phyloP scores from a whole-genome alignment of 2,329 filamentous ascomycete genomes.

The Ceratocystis papillata region DNA sequence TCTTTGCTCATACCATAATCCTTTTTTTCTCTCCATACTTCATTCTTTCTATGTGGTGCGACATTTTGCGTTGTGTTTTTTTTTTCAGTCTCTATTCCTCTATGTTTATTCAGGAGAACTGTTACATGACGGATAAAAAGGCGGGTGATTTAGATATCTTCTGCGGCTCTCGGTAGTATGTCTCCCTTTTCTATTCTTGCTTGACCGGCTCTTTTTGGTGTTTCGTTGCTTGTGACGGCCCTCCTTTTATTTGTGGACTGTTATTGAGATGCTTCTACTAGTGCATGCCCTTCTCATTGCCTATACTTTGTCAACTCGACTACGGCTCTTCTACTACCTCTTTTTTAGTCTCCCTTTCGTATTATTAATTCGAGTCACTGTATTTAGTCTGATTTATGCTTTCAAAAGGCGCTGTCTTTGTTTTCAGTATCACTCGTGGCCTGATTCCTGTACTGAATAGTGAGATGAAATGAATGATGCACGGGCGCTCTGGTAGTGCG shows the following conservation, averaged over 20 bases:
- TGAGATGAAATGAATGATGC: too few species aligned
- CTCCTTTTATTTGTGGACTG: not conserved
- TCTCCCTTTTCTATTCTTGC: not conserved
- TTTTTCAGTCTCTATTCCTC: slow-evolving; percentile 24
- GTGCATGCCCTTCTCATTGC: not conserved
- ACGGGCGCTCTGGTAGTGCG: too few species aligned
- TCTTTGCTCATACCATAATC: slow-evolving; percentile 25
- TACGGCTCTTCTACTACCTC: not conserved
- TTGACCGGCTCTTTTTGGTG: slow-evolving; percentile 8
- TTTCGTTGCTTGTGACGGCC: slow-evolving; percentile 24
- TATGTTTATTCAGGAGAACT: slow-evolving; percentile 26
- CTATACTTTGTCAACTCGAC: not conserved
- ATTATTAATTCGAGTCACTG: not conserved
- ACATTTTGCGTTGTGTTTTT: slow-evolving; percentile 20
- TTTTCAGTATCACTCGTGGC: too few species aligned
- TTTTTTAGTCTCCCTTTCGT: not conserved
- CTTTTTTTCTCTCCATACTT: slow-evolving; percentile 20
- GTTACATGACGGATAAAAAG: slow-evolving; percentile 27
- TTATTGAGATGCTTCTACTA: slow-evolving; percentile 17
- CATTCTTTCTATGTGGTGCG: slow-evolving; percentile 11
- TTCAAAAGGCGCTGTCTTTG: too few species aligned
- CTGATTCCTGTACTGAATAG: too few species aligned
- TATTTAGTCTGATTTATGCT: too few species aligned
- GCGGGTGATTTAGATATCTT: slow-evolving; percentile 35
- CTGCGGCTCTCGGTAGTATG: slow-evolving; percentile 26